Evolutionary conservation across 176 grass and related monocot genomes (phyloP).

Genomic region (Triticum urartu): DNA sequence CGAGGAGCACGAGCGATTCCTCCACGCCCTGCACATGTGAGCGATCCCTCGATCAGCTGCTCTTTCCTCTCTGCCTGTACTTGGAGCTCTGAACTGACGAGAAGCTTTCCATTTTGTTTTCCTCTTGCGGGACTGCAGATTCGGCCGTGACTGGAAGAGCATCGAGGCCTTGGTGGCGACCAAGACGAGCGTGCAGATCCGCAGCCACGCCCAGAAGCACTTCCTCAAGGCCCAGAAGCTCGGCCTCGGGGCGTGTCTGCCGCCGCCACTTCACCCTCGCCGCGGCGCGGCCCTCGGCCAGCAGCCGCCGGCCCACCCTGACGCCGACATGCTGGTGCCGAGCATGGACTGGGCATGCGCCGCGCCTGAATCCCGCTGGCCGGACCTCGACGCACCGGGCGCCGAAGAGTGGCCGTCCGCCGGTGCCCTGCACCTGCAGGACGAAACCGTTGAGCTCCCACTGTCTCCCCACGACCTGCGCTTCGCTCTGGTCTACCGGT

Average conservation of each 20-base stretch:
- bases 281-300: constrained; percentile 15
- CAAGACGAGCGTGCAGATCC: constrained; percentile 66
- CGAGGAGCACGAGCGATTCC: constrained; percentile 68
- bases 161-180: constrained; percentile 71
- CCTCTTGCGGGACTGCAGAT: constrained; percentile 17
- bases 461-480: background rate
- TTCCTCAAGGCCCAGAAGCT: constrained; percentile 72
- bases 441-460: background rate
- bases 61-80: background rate
- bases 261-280: constrained; percentile 43
- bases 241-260: constrained; percentile 41
- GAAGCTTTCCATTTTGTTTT: background rate
- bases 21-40: constrained; percentile 58
- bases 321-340: background rate
- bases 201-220: constrained; percentile 80
- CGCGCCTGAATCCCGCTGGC: background rate
- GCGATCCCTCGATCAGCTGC: background rate
- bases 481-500: constrained; percentile 12
- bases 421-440: background rate
- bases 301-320: background rate
- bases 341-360: background rate
- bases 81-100: background rate
- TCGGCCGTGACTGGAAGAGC: constrained; percentile 81
- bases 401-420: too few species aligned
- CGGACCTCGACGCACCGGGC: background rate